phyloP scores from a whole-genome alignment of 805 yeast genomes.

The Kurtzmaniella cleridarum region DNA sequence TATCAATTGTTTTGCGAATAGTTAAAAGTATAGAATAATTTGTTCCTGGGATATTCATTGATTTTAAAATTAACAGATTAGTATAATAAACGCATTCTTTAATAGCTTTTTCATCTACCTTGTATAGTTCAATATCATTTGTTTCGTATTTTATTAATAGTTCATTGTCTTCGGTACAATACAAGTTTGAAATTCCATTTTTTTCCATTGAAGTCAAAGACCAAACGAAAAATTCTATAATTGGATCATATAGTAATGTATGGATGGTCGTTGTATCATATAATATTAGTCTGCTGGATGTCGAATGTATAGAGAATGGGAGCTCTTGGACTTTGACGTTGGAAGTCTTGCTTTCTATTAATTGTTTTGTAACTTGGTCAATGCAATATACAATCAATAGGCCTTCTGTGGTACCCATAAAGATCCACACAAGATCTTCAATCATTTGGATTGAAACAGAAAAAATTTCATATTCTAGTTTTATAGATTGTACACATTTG shows the following conservation, averaged over 20 bases:
- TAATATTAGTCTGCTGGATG: no score
- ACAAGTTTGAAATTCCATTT: constrained; percentile 9
- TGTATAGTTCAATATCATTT: neutral
- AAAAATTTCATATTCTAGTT: no score
- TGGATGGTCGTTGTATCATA: no score
- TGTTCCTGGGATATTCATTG: constrained; percentile 8
- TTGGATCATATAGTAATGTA: constrained; percentile 3
- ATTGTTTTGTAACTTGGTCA: no score
- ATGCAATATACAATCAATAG: no score
- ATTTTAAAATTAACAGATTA: constrained; percentile 12
- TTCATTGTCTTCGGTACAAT: constrained; percentile 4
- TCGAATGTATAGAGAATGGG: no score
- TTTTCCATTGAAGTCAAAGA: constrained; percentile 1
- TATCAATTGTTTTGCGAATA: constrained; percentile 4
- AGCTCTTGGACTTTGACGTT: no score
- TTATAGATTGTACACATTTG: no score
- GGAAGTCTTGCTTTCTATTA: no score
- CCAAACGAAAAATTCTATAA: constrained; percentile 6
- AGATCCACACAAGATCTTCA: no score
- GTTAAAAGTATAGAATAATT: constrained; percentile 11
- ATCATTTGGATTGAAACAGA: no score
- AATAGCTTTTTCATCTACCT: neutral
- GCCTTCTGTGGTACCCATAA: no score
- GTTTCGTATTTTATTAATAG: constrained; percentile 6
- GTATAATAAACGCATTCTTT: constrained; percentile 10